Evolutionary conservation across 108 stramenopile genomes (phyloP).

Genomic region (Skeletonema menzelii): DNA sequence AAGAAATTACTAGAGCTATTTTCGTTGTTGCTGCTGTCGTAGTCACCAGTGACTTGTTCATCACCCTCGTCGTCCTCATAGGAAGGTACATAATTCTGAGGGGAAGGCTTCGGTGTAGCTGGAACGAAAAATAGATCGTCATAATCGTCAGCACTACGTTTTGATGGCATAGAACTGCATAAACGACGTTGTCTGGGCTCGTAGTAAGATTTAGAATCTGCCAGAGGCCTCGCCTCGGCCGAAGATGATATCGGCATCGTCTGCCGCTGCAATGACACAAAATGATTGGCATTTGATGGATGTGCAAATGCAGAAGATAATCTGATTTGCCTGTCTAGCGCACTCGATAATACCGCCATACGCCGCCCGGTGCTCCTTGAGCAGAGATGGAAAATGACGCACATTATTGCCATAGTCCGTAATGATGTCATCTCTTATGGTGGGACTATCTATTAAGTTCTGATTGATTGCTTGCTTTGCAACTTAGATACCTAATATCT

Average conservation of each 20-base stretch:
- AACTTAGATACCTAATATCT: too few species aligned
- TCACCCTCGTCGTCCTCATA: neutral
- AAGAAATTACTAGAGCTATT: neutral
- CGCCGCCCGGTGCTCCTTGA: neutral
- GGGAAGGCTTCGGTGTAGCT: neutral
- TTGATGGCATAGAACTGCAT: neutral
- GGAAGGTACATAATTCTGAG: neutral
- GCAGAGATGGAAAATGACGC: neutral
- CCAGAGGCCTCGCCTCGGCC: neutral
- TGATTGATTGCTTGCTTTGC: too few species aligned
- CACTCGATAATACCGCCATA: neutral
- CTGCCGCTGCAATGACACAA: neutral
- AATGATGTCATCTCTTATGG: neutral
- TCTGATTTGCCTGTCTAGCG: neutral
- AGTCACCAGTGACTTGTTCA: neutral
- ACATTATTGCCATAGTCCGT: neutral
- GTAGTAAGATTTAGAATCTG: neutral
- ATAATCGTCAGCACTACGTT: conserved; percentile 10
- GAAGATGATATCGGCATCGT: neutral
- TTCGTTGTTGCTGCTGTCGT: neutral
- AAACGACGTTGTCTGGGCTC: neutral
- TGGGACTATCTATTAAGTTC: neutral
- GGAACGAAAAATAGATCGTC: conserved; percentile 9
- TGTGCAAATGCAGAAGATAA: neutral
- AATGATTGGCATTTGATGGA: neutral